A percentile compares a stretch with the other conserved stretches of the same genome.
These are phyloP conservation scores for Paramecium bursaria DNA, from an alignment of 73 alveolate genomes.

Conservation along the genomic window DNA sequence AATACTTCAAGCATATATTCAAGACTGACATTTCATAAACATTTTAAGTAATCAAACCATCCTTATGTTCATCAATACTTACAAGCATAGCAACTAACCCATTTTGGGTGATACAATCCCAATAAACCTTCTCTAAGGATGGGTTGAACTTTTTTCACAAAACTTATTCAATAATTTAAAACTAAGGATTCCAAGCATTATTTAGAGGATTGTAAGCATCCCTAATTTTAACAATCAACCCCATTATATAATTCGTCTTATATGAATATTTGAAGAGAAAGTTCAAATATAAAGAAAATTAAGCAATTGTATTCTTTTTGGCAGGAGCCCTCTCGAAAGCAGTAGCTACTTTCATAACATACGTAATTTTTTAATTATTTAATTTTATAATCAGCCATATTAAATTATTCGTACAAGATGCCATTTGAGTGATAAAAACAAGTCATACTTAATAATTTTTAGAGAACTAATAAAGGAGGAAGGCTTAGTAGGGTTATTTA, in stretches of 20 bases:
- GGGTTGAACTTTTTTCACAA: constrained; percentile 30
- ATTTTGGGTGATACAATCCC: constrained; percentile 64
- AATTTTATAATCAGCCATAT: constrained; percentile 16
- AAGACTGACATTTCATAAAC: constrained; percentile 22
- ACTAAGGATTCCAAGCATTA: constrained; percentile 50
- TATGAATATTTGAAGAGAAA: constrained; percentile 52
- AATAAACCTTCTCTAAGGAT: constrained; percentile 42
- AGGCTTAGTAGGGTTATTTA: constrained; percentile 65
- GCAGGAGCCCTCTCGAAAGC: constrained; percentile 69
- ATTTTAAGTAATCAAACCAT: constrained; percentile 39
- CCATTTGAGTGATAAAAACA: constrained; percentile 8
- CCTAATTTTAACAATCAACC: constrained; percentile 55
- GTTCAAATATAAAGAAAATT: constrained; percentile 18
- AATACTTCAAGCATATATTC: constrained; percentile 52
- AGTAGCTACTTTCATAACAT: constrained; percentile 59
- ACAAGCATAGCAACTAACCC: constrained; percentile 64
- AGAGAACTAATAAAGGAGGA: constrained; percentile 33
- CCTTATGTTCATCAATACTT: constrained; percentile 50
- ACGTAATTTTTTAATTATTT: neutral
- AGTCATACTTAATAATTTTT: neutral
- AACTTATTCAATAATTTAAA: constrained; percentile 28
- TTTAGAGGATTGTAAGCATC: constrained; percentile 62
- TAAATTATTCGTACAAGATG: constrained; percentile 42
- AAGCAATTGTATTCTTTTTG: constrained; percentile 40
- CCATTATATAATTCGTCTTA: constrained; percentile 48